These are phyloP conservation scores for Teunomyces cretensis DNA, from an alignment of 805 yeast species.

Conservation along the genomic window DNA sequence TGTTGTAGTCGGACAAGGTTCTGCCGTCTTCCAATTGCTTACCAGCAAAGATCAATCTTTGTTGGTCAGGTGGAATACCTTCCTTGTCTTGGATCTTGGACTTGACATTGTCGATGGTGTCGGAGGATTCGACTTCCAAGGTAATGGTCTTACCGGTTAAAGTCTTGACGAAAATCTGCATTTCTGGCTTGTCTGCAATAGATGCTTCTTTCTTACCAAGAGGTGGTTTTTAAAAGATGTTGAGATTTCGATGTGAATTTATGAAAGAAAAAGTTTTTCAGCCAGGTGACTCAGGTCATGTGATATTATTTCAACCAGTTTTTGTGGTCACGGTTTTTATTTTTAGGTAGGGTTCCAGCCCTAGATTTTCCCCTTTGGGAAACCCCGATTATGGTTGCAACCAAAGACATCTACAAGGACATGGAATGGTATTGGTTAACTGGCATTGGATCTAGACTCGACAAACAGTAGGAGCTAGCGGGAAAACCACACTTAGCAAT, in stretches of 20 bases:
- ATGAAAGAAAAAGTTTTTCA: background rate
- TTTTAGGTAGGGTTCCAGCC: background rate
- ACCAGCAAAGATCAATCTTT: slow-evolving; percentile 99
- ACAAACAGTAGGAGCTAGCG: no score
- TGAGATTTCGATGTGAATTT: background rate
- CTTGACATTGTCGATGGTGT: slow-evolving; percentile 98
- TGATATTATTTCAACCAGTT: background rate
- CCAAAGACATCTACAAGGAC: no score
- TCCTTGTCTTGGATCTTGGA: slow-evolving; percentile 99
- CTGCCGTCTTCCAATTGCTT: slow-evolving; percentile 99
- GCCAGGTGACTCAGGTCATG: background rate
- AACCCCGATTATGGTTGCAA: no score
- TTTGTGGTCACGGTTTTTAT: background rate
- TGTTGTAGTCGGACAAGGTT: slow-evolving; percentile 98
- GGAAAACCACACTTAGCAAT: no score
- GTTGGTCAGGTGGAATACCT: slow-evolving; percentile 99
- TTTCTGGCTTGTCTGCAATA: slow-evolving; percentile 45
- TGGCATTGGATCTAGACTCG: no score
- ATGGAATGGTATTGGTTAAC: no score
- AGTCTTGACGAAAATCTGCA: slow-evolving; percentile 99
- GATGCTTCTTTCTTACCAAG: slow-evolving; percentile 51
- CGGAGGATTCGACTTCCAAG: slow-evolving; percentile 98
- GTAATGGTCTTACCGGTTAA: slow-evolving; percentile 99
- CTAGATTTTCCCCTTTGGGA: background rate
- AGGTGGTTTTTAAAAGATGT: background rate